phyloP scores from a whole-genome alignment of 805 yeast genomes.

The Yarrowia osloensis region DNA sequence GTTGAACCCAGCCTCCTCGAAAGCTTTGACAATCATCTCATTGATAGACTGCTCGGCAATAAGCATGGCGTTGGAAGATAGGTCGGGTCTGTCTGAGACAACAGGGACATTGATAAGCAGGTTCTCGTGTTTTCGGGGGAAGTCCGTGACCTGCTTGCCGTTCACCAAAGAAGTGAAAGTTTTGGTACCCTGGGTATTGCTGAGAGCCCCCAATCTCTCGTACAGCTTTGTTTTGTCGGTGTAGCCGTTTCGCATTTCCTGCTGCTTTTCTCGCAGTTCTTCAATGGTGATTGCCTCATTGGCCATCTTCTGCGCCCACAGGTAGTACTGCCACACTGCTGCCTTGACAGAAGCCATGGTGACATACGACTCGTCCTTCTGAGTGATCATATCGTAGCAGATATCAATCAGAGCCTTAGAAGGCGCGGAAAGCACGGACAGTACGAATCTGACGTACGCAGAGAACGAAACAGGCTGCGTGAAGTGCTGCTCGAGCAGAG shows the following conservation, averaged over 20 bases:
- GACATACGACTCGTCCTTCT: constrained; percentile 22
- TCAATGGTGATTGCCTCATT: constrained; percentile 25
- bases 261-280: constrained; percentile 5
- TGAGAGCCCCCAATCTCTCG: constrained; percentile 18
- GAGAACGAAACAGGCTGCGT: neutral
- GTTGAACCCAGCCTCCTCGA: constrained; percentile 21
- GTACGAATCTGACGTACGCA: neutral
- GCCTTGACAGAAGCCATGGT: constrained; percentile 25
- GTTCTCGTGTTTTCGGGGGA: constrained; percentile 17
- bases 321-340: constrained; percentile 19
- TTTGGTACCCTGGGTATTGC: neutral
- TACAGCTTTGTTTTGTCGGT: constrained; percentile 2
- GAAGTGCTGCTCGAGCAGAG: constrained; percentile 13
- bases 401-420: constrained; percentile 9
- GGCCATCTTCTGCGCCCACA: constrained; percentile 28
- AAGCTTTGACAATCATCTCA: constrained; percentile 12
- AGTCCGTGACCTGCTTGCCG: neutral
- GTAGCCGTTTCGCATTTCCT: constrained; percentile 19
- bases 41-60: constrained; percentile 26
- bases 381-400: constrained; percentile 24
- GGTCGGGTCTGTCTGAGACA: neutral
- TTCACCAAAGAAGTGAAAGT: neutral
- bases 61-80: constrained; percentile 8
- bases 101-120: constrained; percentile 20
- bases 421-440: neutral